phyloP scores from a whole-genome alignment of 768 basidiomycete genomes.

The Termitomyces sp. region DNA sequence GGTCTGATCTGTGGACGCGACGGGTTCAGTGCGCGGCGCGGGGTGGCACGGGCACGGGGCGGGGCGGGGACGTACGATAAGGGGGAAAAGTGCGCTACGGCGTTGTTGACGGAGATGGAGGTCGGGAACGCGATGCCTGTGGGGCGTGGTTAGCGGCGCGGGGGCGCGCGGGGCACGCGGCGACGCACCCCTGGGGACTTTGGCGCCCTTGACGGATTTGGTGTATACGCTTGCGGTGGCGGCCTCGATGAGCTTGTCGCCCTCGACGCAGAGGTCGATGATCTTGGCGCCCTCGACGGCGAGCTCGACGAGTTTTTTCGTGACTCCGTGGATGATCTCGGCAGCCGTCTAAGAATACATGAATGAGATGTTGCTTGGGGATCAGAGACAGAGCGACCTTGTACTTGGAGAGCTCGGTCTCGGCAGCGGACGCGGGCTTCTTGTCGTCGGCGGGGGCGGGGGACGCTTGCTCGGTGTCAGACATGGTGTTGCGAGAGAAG shows the following conservation, averaged over 20 bases:
- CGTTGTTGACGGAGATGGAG: slow-evolving; percentile 89
- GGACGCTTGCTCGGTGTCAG: slow-evolving; percentile 50
- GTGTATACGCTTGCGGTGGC: slow-evolving; percentile 84
- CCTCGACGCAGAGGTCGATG: slow-evolving; percentile 87
- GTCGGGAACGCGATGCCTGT: slow-evolving; percentile 96
- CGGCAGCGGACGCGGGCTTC: slow-evolving; percentile 50
- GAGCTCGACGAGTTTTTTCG: slow-evolving; percentile 78
- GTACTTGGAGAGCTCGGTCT: slow-evolving; percentile 82
- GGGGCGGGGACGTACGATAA: slow-evolving; percentile 63
- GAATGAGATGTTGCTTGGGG: slow-evolving; percentile 10
- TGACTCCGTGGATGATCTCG: slow-evolving; percentile 80
- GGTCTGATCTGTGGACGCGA: slow-evolving; percentile 56
- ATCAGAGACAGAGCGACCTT: slow-evolving; percentile 44
- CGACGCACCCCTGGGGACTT: slow-evolving; percentile 75
- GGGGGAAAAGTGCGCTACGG: slow-evolving; percentile 96
- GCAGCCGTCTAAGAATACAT: slow-evolving; percentile 66
- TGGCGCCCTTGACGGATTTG: slow-evolving; percentile 84
- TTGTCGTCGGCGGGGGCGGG: slow-evolving; percentile 36
- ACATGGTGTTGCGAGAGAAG: slow-evolving; percentile 39
- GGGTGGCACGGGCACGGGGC: too few relatives aligned
- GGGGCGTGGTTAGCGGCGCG: neutral
- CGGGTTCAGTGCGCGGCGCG: too few relatives aligned
- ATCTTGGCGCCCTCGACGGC: slow-evolving; percentile 79
- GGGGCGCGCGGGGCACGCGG: slow-evolving; percentile 10
- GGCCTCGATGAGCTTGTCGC: slow-evolving; percentile 89